These are phyloP conservation scores for Acarospora socialis DNA, from an alignment of 2,329 filamentous ascomycete genomes.

Conservation along the genomic window DNA sequence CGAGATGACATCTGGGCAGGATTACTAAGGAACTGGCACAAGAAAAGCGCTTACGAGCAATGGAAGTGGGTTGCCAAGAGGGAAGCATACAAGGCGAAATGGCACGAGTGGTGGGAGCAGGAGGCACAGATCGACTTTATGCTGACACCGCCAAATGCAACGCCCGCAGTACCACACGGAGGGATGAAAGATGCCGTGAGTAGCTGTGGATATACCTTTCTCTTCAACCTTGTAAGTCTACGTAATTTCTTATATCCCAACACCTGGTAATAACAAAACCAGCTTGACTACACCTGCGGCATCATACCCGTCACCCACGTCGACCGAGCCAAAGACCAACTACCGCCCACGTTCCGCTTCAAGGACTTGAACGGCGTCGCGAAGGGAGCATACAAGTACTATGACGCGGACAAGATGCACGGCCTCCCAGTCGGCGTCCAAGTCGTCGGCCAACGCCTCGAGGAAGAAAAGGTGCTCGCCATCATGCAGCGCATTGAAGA, in stretches of 20 bases:
- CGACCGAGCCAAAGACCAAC: slow-evolving; percentile 50
- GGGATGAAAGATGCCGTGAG: slow-evolving; percentile 76
- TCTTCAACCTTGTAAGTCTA: slow-evolving; percentile 65
- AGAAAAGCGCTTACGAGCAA: slow-evolving; percentile 61
- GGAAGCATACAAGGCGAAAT: slow-evolving; percentile 61
- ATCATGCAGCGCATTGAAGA: slow-evolving; percentile 68
- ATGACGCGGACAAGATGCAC: slow-evolving; percentile 70
- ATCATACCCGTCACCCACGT: slow-evolving; percentile 79
- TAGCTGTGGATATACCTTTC: slow-evolving; percentile 82
- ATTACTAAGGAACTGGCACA: slow-evolving; percentile 56
- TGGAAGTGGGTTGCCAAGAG: slow-evolving; percentile 68
- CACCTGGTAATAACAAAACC: slow-evolving; percentile 3
- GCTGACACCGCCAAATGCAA: slow-evolving; percentile 74
- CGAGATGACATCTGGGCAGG: slow-evolving; percentile 66
- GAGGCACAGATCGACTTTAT: slow-evolving; percentile 61
- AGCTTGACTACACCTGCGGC: slow-evolving; percentile 76
- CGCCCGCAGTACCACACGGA: slow-evolving; percentile 72
- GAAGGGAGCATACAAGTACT: slow-evolving; percentile 69
- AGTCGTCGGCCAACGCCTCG: slow-evolving; percentile 61
- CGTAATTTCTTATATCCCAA: slow-evolving; percentile 7
- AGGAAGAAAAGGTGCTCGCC: slow-evolving; percentile 77
- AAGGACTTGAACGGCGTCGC: slow-evolving; percentile 64
- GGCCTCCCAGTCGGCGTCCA: slow-evolving; percentile 79
- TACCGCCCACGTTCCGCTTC: slow-evolving; percentile 47
- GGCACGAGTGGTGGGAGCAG: slow-evolving; percentile 75